phyloP scores from a whole-genome alignment of 163 green algal genomes.

The Dunaliella salina region DNA sequence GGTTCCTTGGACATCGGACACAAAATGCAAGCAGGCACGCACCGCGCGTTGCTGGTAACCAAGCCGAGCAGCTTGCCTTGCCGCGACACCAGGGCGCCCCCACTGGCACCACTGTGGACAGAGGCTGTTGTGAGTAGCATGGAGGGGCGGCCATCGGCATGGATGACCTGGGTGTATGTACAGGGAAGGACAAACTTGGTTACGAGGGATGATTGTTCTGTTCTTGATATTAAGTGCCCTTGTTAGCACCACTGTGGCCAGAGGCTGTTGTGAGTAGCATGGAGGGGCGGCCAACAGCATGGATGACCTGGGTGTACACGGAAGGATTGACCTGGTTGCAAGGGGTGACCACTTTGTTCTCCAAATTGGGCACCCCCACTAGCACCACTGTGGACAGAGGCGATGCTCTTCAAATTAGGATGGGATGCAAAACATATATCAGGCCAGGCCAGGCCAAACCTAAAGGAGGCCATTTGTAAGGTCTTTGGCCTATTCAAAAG shows the following conservation, averaged over 20 bases:
- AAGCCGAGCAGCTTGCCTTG: conserved; percentile 57
- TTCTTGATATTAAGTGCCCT: conserved; percentile 47
- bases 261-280: conserved; percentile 67
- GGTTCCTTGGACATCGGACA: too few species aligned
- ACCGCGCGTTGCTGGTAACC: conserved; percentile 65
- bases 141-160: conserved; percentile 23
- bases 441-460: too few species aligned
- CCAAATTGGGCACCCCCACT: conserved; percentile 56
- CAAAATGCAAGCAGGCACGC: too few species aligned
- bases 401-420: too few species aligned
- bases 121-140: conserved; percentile 67
- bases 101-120: conserved; percentile 67
- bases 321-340: too few species aligned
- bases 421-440: too few species aligned
- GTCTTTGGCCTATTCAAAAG: too few species aligned
- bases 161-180: conserved; percentile 13
- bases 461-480: too few species aligned
- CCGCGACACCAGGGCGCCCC: conserved; percentile 56
- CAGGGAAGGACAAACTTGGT: not conserved
- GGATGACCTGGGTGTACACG: too few species aligned
- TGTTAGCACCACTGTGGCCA: conserved; percentile 66
- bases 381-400: conserved; percentile 63
- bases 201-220: not conserved
- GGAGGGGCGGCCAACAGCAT: conserved; percentile 23
- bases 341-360: not conserved